Percentiles rank a stretch among this genome's conserved stretches.
Conservation (phyloP, 1,139 yeast species). For the Taphrina populina region DNA sequence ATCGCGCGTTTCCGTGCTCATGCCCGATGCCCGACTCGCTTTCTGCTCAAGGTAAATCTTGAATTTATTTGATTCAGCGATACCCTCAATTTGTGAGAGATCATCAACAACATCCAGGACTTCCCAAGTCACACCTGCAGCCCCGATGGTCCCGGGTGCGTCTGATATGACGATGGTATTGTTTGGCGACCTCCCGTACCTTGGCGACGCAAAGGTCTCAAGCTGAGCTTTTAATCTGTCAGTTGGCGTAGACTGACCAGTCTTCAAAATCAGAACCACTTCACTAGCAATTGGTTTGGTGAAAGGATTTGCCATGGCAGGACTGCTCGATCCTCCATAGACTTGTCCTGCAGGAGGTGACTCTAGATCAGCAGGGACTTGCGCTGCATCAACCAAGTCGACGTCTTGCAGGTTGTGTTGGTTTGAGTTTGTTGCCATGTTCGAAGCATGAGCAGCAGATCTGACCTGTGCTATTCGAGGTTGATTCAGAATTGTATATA, state of each 20-base stretch:
- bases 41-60: conserved; percentile 1
- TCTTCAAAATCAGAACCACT: conserved; percentile 19
- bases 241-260: conserved; percentile 11
- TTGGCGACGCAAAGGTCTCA: conserved; percentile 18
- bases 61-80: conserved; percentile 5
- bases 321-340: too few species aligned
- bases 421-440: too few species aligned
- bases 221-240: conserved; percentile 28
- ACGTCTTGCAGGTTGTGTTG: too few species aligned
- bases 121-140: conserved; percentile 9
- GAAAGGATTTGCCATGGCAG: neutral
- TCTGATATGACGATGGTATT: conserved; percentile 19
- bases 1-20: neutral
- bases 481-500: too few species aligned
- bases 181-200: conserved; percentile 9
- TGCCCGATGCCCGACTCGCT: neutral
- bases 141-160: neutral
- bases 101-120: conserved; percentile 12
- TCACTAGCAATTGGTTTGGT: neutral
- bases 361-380: too few species aligned
- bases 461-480: too few species aligned
- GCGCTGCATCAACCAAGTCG: too few species aligned
- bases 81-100: neutral
- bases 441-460: too few species aligned
- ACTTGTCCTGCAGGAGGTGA: too few species aligned